These are phyloP conservation scores for Nicotiana noctiflora DNA, from an alignment of 257 asterid genomes.

Conservation along the genomic window DNA sequence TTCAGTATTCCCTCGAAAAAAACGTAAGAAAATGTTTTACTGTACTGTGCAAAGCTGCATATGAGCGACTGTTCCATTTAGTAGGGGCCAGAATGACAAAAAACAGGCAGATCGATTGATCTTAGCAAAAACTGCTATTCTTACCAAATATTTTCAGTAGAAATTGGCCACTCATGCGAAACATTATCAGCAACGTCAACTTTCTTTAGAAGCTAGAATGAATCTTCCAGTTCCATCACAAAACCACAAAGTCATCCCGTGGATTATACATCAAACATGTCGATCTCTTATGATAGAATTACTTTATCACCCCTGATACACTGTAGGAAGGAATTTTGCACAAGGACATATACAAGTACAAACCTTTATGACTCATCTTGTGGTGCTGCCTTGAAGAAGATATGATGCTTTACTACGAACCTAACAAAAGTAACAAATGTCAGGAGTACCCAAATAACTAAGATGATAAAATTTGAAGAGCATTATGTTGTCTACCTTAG, in stretches of 20 bases:
- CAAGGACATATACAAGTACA: neutral
- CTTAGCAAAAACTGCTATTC: neutral
- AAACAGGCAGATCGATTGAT: neutral
- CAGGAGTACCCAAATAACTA: neutral
- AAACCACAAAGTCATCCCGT: neutral
- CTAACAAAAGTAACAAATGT: slow-evolving; percentile 32
- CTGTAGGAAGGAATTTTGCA: neutral
- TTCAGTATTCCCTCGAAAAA: neutral
- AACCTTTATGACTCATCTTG: slow-evolving; percentile 26
- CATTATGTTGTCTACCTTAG: slow-evolving; percentile 41
- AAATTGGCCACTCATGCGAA: neutral
- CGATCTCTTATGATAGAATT: neutral
- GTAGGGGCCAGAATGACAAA: neutral
- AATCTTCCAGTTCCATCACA: neutral
- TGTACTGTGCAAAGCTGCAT: neutral
- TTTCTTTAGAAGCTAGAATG: neutral
- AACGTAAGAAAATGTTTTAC: neutral
- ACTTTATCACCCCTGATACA: neutral
- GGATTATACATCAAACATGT: neutral
- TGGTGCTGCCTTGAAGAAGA: slow-evolving; percentile 70
- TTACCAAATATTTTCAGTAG: neutral
- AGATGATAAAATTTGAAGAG: neutral
- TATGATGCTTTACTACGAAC: slow-evolving; percentile 89
- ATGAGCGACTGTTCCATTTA: neutral
- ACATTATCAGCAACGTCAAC: neutral